These are phyloP conservation scores for Amaranthus cruentus DNA, from an alignment of 148 eudicot species.

Conservation along the genomic window DNA sequence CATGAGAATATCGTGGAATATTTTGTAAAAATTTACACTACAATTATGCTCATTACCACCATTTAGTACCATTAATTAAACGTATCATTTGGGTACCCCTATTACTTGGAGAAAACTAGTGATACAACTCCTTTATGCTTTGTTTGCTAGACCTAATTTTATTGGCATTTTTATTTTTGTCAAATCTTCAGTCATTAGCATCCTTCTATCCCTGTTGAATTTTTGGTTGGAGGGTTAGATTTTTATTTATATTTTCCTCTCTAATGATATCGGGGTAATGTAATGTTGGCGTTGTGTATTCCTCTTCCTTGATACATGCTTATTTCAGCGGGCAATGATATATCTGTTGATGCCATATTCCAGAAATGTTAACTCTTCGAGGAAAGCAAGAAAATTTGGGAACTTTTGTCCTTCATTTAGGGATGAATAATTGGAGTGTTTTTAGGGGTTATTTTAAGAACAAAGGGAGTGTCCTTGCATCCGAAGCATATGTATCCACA, in stretches of 20 bases:
- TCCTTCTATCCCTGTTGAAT: not conserved
- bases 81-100: too few relatives aligned
- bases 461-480: not conserved
- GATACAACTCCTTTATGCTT: too few relatives aligned
- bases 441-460: slow-evolving; percentile 11
- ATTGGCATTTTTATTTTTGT: too few relatives aligned
- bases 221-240: not conserved
- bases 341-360: not conserved
- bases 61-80: too few relatives aligned
- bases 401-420: not conserved
- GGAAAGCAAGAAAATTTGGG: slow-evolving; percentile 3
- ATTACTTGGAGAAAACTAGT: too few relatives aligned
- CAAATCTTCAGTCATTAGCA: too few relatives aligned
- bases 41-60: too few relatives aligned
- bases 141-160: too few relatives aligned
- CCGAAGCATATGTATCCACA: not conserved
- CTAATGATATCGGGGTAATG: too few relatives aligned
- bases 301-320: not conserved
- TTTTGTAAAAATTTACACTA: too few relatives aligned
- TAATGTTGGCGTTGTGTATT: not conserved
- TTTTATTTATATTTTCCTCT: not conserved
- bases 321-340: not conserved
- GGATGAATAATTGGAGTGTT: slow-evolving; percentile 23
- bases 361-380: not conserved
- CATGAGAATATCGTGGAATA: too few relatives aligned